Percentiles rank a stretch among this genome's conserved stretches.
Evolutionary conservation across 345 rosid species (phyloP).

Genomic region (Sisymbrium irio): DNA sequence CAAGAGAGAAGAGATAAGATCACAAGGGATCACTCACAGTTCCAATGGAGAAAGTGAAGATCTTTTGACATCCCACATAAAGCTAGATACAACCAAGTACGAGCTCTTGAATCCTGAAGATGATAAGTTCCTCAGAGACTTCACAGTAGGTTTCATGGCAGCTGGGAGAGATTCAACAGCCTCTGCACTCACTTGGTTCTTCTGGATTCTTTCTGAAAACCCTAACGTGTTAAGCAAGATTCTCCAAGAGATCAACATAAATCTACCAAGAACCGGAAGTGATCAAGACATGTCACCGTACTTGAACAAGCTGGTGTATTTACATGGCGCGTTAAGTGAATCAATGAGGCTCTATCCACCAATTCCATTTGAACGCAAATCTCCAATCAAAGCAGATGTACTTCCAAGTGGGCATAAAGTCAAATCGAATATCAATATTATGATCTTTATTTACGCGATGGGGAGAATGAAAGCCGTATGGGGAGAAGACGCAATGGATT

Average conservation of each 20-base stretch:
- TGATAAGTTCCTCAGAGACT: not conserved
- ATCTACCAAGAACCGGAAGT: too few species aligned
- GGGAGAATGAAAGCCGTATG: too few species aligned
- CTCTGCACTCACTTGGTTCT: constrained; percentile 8
- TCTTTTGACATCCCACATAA: not conserved
- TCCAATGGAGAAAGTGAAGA: not conserved
- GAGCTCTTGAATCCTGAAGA: too few species aligned
- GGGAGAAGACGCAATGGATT: too few species aligned
- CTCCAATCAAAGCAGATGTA: not conserved
- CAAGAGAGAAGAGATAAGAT: not conserved
- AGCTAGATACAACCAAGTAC: not conserved
- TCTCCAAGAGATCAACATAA: too few species aligned
- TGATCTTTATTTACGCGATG: too few species aligned
- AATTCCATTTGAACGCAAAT: not conserved
- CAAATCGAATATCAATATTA: too few species aligned
- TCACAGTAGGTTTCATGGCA: not conserved
- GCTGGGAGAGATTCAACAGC: not conserved
- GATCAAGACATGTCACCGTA: too few species aligned
- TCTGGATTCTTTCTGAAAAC: not conserved
- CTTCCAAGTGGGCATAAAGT: constrained; percentile 14
- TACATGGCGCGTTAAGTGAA: not conserved
- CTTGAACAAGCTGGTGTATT: not conserved
- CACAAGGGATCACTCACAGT: not conserved
- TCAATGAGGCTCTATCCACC: constrained; percentile 6
- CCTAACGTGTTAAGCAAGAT: too few species aligned